Percentiles rank a stretch among this genome's conserved stretches.
These are phyloP conservation scores for Nitzschia putrida DNA, from an alignment of 108 stramenopile genomes.

Conservation along the genomic window DNA sequence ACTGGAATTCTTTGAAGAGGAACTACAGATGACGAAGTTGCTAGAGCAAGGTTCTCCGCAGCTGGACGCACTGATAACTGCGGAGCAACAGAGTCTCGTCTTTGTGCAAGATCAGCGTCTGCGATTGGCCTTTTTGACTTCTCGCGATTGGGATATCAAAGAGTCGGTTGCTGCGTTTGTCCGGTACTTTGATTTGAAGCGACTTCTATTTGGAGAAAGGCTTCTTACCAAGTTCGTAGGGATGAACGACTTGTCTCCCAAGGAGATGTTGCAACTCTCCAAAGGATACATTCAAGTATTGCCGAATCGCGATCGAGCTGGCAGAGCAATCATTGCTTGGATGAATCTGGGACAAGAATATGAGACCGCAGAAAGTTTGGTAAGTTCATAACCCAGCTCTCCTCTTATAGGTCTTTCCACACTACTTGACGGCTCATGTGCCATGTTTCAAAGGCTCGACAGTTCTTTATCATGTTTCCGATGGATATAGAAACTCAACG, in stretches of 20 bases:
- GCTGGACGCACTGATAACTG: neutral
- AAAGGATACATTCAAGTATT: slow-evolving; percentile 18
- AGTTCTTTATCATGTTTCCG: neutral
- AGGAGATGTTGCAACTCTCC: slow-evolving; percentile 16
- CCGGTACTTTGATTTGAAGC: slow-evolving; percentile 36
- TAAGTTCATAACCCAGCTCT: neutral
- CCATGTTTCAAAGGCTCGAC: neutral
- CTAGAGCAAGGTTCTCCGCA: neutral
- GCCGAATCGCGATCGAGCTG: slow-evolving; percentile 19
- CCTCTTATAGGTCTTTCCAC: too few species aligned
- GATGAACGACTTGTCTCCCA: slow-evolving; percentile 27
- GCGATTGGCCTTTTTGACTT: slow-evolving; percentile 37
- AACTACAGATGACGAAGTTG: neutral
- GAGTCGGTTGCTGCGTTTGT: slow-evolving; percentile 34
- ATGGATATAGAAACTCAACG: neutral
- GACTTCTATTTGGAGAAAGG: slow-evolving; percentile 36
- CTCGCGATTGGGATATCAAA: slow-evolving; percentile 30
- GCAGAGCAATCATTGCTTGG: slow-evolving; percentile 1
- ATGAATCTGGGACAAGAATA: slow-evolving; percentile 12
- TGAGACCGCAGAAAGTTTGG: slow-evolving; percentile 8
- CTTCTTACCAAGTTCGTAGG: slow-evolving; percentile 19
- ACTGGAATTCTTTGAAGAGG: neutral
- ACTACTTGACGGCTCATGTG: too few species aligned
- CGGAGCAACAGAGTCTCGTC: slow-evolving; percentile 6
- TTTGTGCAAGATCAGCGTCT: slow-evolving; percentile 30